Conservation (phyloP, 1,139 yeast species). For the Geotrichum cucujoidarum region DNA sequence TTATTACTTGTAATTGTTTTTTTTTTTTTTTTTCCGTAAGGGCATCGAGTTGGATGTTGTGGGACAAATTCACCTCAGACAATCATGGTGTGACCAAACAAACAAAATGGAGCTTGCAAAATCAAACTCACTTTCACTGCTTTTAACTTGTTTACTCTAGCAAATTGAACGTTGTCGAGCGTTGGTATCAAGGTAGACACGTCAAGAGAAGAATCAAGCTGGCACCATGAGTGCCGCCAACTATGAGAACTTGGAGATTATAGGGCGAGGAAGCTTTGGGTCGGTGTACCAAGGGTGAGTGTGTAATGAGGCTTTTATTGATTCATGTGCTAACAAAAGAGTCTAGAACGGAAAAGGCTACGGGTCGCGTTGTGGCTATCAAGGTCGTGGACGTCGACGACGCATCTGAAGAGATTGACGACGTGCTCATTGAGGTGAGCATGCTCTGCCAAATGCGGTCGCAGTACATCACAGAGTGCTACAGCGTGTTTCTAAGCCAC, state of each 20-base stretch:
- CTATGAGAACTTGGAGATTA: slow-evolving; percentile 49
- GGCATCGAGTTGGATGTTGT: too few species aligned
- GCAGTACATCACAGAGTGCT: slow-evolving; percentile 59
- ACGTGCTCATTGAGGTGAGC: slow-evolving; percentile 68
- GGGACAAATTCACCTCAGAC: too few species aligned
- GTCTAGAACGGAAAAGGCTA: slow-evolving; percentile 29
- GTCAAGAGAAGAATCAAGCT: background rate
- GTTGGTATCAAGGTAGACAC: too few species aligned
- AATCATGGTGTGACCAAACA: too few species aligned
- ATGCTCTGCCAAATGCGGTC: slow-evolving; percentile 61
- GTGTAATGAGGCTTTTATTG: slow-evolving; percentile 3
- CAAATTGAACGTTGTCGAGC: background rate
- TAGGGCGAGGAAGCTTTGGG: slow-evolving; percentile 96
- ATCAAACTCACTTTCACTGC: background rate
- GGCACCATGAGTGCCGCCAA: slow-evolving; percentile 12
- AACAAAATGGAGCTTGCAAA: background rate
- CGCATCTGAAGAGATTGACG: slow-evolving; percentile 64
- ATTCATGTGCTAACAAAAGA: slow-evolving; percentile 4
- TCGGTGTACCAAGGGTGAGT: slow-evolving; percentile 55
- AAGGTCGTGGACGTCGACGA: slow-evolving; percentile 70
- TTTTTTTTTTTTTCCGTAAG: too few species aligned
- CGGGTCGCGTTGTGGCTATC: slow-evolving; percentile 57
- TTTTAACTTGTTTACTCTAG: background rate
- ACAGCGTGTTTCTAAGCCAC: slow-evolving; percentile 57
- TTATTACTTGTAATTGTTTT: too few species aligned